Evolutionary conservation across 2,329 filamentous ascomycete species (phyloP), one percentile per base, ranked within the genome.

Genomic region (Trichothecium roseum): DNA sequence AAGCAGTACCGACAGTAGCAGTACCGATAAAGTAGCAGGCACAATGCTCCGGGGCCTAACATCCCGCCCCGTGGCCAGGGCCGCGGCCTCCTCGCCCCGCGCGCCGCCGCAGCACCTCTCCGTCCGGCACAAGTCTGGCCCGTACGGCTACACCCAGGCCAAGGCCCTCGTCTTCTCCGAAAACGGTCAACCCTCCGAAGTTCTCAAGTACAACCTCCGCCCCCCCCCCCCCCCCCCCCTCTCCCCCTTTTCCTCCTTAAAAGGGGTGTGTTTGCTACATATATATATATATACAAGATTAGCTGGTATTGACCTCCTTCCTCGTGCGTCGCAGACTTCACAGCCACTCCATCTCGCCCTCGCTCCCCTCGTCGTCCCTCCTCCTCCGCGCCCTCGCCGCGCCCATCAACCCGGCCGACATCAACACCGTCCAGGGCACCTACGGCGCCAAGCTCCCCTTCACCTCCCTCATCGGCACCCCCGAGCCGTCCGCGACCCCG

Each of bases 381-480:
- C 87, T 89, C 37, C 68, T 98, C 40, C 85, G 86, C 57, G 81
- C 91, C 49, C 84, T 98, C 49, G 84, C 88, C 22, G 78, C 87
- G 1, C 86, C 91, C 38, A 85, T 98, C 59, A 98, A 98, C 64
- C 91, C 91, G 17, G 88, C 91, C 52, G 91, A 98, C 63, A 84
- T 98, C 59, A 98, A 98, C 68, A 89, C 89, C 51, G 84, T 98
- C 51, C 91, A 98, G 66, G 91, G 91, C 45, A 87, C 89, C 4
- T 98, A 98, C 64, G 89, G 89, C 42, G 78, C 78, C 31, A 86
- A 86, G 55, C 87, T 88, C 0, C 66, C 72, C 30, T 88, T 94
- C 60, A 79, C 76, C 14, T 79, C 78, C 5, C 60, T 75, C 2
- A 75, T 98, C 37, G 84, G 87, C 38, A 95, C 88, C 0, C 46